Percentiles rank a stretch among this genome's conserved stretches.
phyloP scores from a whole-genome alignment of 768 basidiomycete species.

The Leccinum uliginosum region DNA sequence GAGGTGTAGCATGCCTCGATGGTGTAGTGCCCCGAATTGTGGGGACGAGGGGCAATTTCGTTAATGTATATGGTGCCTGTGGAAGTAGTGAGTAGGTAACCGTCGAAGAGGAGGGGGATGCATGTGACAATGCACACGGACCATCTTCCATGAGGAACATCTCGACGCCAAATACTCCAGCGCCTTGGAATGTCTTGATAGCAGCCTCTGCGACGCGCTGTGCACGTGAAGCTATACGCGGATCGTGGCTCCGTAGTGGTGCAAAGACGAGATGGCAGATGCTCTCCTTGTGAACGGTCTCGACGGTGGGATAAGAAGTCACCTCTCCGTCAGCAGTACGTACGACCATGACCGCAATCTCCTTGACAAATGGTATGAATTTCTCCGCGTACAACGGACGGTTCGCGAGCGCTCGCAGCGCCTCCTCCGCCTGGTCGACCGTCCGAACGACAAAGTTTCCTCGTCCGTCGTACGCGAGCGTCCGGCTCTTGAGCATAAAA shows the following conservation, averaged over 20 bases:
- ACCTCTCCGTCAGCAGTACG: conserved; percentile 71
- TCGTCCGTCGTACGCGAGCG: conserved; percentile 91
- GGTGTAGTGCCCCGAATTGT: conserved; percentile 98
- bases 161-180: conserved; percentile 96
- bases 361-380: conserved; percentile 84
- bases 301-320: conserved; percentile 83
- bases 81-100: background rate
- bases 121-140: conserved; percentile 30
- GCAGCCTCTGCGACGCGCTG: conserved; percentile 75
- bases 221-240: conserved; percentile 54
- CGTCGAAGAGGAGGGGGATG: background rate
- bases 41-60: conserved; percentile 96
- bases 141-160: conserved; percentile 93
- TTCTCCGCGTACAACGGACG: conserved; percentile 89
- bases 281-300: conserved; percentile 92
- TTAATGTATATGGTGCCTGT: conserved; percentile 80
- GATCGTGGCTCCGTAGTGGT: conserved; percentile 65
- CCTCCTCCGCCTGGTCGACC: conserved; percentile 45
- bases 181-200: conserved; percentile 73
- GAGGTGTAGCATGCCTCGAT: conserved; percentile 99
- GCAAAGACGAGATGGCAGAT: conserved; percentile 92
- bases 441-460: conserved; percentile 81
- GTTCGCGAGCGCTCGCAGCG: conserved; percentile 50
- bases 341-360: conserved; percentile 97
- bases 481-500: conserved; percentile 94